phyloP scores from a whole-genome alignment of 202 grass and related monocot genomes.

The Cymbopogon flexuosus region DNA sequence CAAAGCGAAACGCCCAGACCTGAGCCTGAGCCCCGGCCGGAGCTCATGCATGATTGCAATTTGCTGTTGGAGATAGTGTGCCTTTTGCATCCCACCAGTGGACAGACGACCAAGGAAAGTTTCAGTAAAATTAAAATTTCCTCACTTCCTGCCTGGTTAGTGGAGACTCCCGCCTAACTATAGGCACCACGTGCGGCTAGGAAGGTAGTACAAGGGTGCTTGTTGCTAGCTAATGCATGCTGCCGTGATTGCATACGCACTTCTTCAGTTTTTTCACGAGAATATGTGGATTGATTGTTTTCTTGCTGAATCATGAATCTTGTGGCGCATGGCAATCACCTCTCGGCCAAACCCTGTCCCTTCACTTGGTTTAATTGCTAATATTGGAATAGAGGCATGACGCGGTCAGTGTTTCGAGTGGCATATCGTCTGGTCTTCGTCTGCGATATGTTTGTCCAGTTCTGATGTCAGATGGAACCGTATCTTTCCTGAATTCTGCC shows the following conservation, averaged over 20 bases:
- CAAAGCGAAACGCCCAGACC: neutral
- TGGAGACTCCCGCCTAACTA: neutral
- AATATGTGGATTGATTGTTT: neutral
- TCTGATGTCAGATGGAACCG: neutral
- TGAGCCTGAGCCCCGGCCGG: neutral
- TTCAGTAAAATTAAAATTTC: neutral
- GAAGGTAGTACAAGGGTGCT: neutral
- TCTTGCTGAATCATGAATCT: neutral
- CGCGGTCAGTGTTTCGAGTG: neutral
- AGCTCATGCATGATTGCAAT: neutral
- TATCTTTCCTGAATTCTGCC: neutral
- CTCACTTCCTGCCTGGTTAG: neutral
- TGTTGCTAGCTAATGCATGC: neutral
- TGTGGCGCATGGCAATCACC: neutral
- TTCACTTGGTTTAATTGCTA: neutral
- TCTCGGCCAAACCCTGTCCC: neutral
- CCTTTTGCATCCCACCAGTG: neutral
- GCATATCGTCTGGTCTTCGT: neutral
- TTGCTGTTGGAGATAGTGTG: neutral
- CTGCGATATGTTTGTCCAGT: neutral
- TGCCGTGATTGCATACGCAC: conserved; percentile 7
- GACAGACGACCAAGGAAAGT: neutral
- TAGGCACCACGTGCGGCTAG: neutral
- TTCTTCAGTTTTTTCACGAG: neutral
- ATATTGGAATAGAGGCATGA: no score